These are phyloP conservation scores for Nakaseomyces bracarensis DNA, from an alignment of 1,139 yeast genomes.

Conservation along the genomic window DNA sequence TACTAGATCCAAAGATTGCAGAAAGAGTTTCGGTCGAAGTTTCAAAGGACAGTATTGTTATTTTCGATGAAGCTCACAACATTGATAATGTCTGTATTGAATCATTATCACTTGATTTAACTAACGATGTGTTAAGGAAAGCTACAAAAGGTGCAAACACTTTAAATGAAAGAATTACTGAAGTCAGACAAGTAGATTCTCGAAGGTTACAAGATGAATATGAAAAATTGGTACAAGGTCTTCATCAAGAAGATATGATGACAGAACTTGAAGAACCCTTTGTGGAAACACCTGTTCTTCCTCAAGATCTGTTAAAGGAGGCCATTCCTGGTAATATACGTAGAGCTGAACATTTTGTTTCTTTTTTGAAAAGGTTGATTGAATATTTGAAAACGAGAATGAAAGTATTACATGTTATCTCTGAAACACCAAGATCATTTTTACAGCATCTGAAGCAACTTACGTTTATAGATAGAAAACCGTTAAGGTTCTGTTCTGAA, in stretches of 20 bases:
- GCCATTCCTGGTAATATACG: slow-evolving; percentile 97
- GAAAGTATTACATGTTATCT: slow-evolving; percentile 94
- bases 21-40: slow-evolving; percentile 89
- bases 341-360: slow-evolving; percentile 92
- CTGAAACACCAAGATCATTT: slow-evolving; percentile 92
- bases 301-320: slow-evolving; percentile 77
- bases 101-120: slow-evolving; percentile 79
- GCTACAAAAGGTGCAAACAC: slow-evolving; percentile 79
- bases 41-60: slow-evolving; percentile 86
- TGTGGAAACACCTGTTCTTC: slow-evolving; percentile 80
- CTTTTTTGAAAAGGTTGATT: slow-evolving; percentile 82
- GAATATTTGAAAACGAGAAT: slow-evolving; percentile 93
- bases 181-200: slow-evolving; percentile 75
- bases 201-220: slow-evolving; percentile 82
- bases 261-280: slow-evolving; percentile 57
- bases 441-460: slow-evolving; percentile 85
- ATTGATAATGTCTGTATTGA: slow-evolving; percentile 98
- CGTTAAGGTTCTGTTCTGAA: slow-evolving; percentile 85
- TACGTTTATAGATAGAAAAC: slow-evolving; percentile 87
- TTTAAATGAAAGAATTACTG: slow-evolving; percentile 66
- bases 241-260: slow-evolving; percentile 35
- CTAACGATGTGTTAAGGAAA: slow-evolving; percentile 71
- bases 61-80: slow-evolving; percentile 97
- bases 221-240: slow-evolving; percentile 81
- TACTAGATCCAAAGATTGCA: slow-evolving; percentile 93